These are phyloP conservation scores for Paxillus ammoniavirescens DNA, from an alignment of 768 basidiomycete genomes.

Conservation along the genomic window DNA sequence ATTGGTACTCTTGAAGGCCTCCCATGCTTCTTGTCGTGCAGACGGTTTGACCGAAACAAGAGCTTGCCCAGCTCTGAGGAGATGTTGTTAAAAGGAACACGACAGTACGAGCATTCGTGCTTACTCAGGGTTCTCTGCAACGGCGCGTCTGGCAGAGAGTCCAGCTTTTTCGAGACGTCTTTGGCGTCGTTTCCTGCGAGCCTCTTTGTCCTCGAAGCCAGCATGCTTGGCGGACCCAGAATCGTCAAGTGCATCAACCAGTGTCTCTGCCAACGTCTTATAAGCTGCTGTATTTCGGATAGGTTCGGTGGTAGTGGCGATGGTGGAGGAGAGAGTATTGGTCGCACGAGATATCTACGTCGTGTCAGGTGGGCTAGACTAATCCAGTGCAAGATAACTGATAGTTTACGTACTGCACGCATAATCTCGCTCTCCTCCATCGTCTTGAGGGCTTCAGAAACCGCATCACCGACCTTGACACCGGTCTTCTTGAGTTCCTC, in stretches of 20 bases:
- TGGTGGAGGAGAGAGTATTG: conserved; percentile 80
- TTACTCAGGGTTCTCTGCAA: conserved; percentile 79
- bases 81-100: neutral
- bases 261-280: conserved; percentile 83
- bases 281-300: conserved; percentile 95
- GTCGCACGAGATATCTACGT: conserved; percentile 81
- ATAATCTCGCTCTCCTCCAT: conserved; percentile 96
- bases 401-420: conserved; percentile 62
- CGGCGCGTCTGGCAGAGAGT: conserved; percentile 46
- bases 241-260: conserved; percentile 92
- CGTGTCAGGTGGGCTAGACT: neutral
- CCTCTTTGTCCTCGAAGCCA: conserved; percentile 95
- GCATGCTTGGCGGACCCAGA: conserved; percentile 91
- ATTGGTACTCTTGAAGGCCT: conserved; percentile 74
- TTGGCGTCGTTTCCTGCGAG: conserved; percentile 76
- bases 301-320: conserved; percentile 91
- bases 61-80: conserved; percentile 75
- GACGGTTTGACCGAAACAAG: conserved; percentile 84
- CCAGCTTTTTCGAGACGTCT: conserved; percentile 84
- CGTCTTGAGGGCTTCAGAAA: conserved; percentile 83
- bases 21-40: conserved; percentile 77
- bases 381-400: neutral
- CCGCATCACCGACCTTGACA: conserved; percentile 91
- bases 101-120: conserved; percentile 26
- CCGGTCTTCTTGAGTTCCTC: conserved; percentile 90